Percentiles rank a stretch among this genome's conserved stretches.
phyloP scores from a whole-genome alignment of 2,329 filamentous ascomycete species.

The Trichophyton schoenleinii region DNA sequence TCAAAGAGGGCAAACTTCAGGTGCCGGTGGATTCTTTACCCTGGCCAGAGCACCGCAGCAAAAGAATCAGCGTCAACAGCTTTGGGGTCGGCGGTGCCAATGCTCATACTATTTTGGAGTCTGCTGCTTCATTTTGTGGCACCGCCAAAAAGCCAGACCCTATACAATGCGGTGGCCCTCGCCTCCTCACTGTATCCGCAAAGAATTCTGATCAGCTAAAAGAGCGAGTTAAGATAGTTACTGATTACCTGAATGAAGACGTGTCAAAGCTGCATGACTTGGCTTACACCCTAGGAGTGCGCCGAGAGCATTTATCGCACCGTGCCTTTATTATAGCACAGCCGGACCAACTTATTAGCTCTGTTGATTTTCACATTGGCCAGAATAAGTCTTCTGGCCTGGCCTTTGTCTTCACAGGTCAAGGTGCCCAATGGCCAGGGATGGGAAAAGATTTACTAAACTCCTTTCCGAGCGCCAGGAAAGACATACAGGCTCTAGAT shows the following conservation, averaged over 20 bases:
- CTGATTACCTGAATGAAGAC: background rate
- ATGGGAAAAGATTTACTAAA: slow-evolving; percentile 15
- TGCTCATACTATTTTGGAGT: slow-evolving; percentile 18
- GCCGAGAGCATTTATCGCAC: slow-evolving; percentile 2
- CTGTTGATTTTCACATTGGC: background rate
- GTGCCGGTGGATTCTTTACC: slow-evolving; percentile 14
- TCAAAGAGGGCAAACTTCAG: slow-evolving; percentile 14
- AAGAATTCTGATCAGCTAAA: background rate
- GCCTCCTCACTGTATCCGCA: background rate
- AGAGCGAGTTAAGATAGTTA: background rate
- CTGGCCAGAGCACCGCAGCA: slow-evolving; percentile 18
- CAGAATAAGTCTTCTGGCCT: background rate
- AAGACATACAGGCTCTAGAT: background rate
- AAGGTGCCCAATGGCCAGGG: slow-evolving; percentile 14
- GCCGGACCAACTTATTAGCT: background rate
- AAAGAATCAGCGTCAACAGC: slow-evolving; percentile 23
- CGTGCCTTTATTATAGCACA: slow-evolving; percentile 1
- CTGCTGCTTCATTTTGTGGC: slow-evolving; percentile 1
- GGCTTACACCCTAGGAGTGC: slow-evolving; percentile 6
- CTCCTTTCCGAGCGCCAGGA: background rate
- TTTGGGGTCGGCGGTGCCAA: slow-evolving; percentile 24
- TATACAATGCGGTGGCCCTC: background rate
- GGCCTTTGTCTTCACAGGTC: slow-evolving; percentile 14
- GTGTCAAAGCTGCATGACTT: slow-evolving; percentile 1
- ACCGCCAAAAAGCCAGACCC: background rate